These are phyloP conservation scores for Cylindrotheca closterium DNA, from an alignment of 108 stramenopile species.

Conservation along the genomic window DNA sequence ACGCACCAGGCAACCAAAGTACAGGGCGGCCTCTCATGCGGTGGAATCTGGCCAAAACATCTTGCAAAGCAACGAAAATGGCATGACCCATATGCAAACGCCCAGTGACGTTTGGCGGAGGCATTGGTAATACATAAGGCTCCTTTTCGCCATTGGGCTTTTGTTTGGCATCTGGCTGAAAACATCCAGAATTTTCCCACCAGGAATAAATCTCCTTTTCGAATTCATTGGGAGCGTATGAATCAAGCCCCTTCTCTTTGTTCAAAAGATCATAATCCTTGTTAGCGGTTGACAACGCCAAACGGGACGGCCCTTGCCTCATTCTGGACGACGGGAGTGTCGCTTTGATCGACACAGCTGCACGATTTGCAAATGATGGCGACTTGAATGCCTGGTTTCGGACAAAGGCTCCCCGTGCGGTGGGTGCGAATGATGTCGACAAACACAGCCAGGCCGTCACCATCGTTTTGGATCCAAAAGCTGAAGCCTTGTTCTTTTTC, in stretches of 20 bases:
- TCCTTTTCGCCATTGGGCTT: conserved; percentile 23
- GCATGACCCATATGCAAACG: conserved; percentile 99
- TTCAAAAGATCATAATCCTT: conserved; percentile 54
- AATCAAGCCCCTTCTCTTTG: conserved; percentile 38
- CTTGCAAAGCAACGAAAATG: conserved; percentile 97
- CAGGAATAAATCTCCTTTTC: conserved; percentile 75
- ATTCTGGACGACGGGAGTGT: not conserved
- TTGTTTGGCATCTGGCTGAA: conserved; percentile 79
- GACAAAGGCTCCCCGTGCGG: not conserved
- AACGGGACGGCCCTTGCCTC: not conserved
- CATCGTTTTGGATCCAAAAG: conserved; percentile 7
- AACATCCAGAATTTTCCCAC: conserved; percentile 86
- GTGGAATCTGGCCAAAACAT: conserved; percentile 95
- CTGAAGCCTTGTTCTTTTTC: not conserved
- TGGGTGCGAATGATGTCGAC: conserved; percentile 5
- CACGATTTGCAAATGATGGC: conserved; percentile 4
- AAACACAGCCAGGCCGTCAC: conserved; percentile 2
- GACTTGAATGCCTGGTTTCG: conserved; percentile 1
- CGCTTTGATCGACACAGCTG: not conserved
- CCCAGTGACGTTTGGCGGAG: conserved; percentile 99
- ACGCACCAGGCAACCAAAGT: conserved; percentile 88
- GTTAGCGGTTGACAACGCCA: not conserved
- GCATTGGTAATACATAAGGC: conserved; percentile 92
- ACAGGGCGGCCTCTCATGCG: conserved; percentile 97
- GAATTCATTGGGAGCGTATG: conserved; percentile 73